Percentiles rank a stretch among this genome's conserved stretches.
Evolutionary conservation across 345 rosid genomes (phyloP).

Genomic region (Eucalyptus regnans): DNA sequence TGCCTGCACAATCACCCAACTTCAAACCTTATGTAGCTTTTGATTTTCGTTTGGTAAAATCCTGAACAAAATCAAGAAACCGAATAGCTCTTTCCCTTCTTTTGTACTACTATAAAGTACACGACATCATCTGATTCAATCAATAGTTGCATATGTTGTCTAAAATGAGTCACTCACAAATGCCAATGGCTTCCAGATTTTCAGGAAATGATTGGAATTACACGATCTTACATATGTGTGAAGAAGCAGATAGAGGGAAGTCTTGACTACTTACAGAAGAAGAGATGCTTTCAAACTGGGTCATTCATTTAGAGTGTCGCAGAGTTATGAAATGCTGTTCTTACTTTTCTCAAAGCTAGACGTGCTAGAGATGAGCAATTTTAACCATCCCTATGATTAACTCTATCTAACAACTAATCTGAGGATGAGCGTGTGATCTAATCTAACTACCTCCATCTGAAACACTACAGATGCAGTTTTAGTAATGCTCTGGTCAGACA

Average conservation of each 20-base stretch:
- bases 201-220: background rate
- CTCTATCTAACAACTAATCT: background rate
- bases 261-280: background rate
- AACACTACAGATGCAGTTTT: background rate
- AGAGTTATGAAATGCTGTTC: background rate
- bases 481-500: background rate
- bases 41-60: background rate
- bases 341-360: background rate
- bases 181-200: background rate
- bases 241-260: background rate
- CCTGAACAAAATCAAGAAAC: background rate
- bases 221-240: background rate
- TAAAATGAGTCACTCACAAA: background rate
- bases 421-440: background rate
- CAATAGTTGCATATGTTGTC: background rate
- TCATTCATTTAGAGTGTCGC: background rate
- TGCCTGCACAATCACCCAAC: background rate
- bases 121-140: background rate
- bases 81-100: background rate
- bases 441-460: background rate
- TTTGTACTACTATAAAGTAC: background rate
- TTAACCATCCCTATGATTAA: background rate
- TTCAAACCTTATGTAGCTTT: background rate
- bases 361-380: background rate
- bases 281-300: background rate